These are phyloP conservation scores for Lantana camara DNA, from an alignment of 257 asterid species.

Conservation along the genomic window DNA sequence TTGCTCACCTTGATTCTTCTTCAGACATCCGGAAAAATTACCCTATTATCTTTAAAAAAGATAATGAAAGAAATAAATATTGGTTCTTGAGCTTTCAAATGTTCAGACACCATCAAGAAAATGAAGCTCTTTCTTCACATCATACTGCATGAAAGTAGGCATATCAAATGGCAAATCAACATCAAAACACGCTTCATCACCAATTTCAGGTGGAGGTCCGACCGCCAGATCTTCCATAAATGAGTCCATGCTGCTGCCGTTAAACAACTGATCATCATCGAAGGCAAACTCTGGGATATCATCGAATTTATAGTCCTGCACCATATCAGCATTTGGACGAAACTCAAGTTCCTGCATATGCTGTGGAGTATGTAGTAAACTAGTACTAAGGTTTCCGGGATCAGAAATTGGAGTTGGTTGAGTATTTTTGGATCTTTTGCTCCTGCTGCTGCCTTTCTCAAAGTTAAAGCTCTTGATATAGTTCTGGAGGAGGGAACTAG, in stretches of 20 bases:
- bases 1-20: neutral
- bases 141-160: constrained; percentile 37
- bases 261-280: constrained; percentile 30
- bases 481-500: constrained; percentile 74
- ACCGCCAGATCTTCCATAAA: constrained; percentile 33
- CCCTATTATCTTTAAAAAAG: neutral
- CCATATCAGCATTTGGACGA: constrained; percentile 22
- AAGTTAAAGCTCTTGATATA: constrained; percentile 73
- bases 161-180: constrained; percentile 39
- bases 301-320: constrained; percentile 27
- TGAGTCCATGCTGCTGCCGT: constrained; percentile 32
- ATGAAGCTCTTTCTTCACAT: constrained; percentile 37
- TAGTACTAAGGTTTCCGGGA: constrained; percentile 6
- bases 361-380: neutral
- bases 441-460: constrained; percentile 36
- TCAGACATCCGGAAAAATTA: neutral
- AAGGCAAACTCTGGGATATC: constrained; percentile 33
- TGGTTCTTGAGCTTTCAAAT: neutral
- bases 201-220: constrained; percentile 22
- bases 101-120: constrained; percentile 16
- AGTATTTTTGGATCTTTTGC: constrained; percentile 6
- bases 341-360: constrained; percentile 19
- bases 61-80: no score
- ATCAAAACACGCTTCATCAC: constrained; percentile 25
- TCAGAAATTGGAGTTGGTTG: constrained; percentile 15